phyloP scores from a whole-genome alignment of 2,329 filamentous ascomycete species.

The Ambrosiella cleistominuta region DNA sequence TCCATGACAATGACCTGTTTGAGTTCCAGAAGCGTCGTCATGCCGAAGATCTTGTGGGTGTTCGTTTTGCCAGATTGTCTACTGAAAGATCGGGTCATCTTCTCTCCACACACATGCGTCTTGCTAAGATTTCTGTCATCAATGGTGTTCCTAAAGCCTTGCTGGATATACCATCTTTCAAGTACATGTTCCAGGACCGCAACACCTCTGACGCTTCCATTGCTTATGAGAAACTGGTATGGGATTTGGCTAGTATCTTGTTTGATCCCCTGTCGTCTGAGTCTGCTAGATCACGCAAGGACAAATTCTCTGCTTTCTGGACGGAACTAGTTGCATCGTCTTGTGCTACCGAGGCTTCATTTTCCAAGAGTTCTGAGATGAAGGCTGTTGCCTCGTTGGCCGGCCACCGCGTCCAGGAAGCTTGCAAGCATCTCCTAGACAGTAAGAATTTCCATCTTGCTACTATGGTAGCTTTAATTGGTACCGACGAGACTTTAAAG shows the following conservation, averaged over 20 bases:
- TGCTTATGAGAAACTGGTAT: slow-evolving; percentile 55
- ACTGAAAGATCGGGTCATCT: slow-evolving; percentile 38
- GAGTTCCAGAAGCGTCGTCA: slow-evolving; percentile 38
- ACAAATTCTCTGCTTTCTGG: slow-evolving; percentile 51
- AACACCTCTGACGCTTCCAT: slow-evolving; percentile 27
- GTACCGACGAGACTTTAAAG: slow-evolving; percentile 49
- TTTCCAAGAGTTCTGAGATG: slow-evolving; percentile 53
- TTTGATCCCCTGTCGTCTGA: slow-evolving; percentile 46
- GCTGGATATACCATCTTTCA: slow-evolving; percentile 23
- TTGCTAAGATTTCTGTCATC: slow-evolving; percentile 34
- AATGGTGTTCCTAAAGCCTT: slow-evolving; percentile 43
- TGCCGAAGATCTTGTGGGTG: slow-evolving; percentile 44
- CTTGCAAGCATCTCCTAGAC: slow-evolving; percentile 61
- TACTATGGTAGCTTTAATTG: slow-evolving; percentile 67
- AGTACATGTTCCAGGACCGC: slow-evolving; percentile 25
- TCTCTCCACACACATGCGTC: slow-evolving; percentile 35
- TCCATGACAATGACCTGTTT: slow-evolving; percentile 16
- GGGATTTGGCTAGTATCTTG: slow-evolving; percentile 72
- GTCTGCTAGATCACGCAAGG: slow-evolving; percentile 29
- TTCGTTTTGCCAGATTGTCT: slow-evolving; percentile 46
- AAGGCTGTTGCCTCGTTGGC: slow-evolving; percentile 69
- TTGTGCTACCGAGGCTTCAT: slow-evolving; percentile 35
- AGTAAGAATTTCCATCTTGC: slow-evolving; percentile 70
- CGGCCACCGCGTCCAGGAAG: slow-evolving; percentile 61
- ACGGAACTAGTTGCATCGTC: slow-evolving; percentile 45